Conservation (phyloP, 2,329 filamentous ascomycete species). For the Magnaporthiopsis incrustans region DNA sequence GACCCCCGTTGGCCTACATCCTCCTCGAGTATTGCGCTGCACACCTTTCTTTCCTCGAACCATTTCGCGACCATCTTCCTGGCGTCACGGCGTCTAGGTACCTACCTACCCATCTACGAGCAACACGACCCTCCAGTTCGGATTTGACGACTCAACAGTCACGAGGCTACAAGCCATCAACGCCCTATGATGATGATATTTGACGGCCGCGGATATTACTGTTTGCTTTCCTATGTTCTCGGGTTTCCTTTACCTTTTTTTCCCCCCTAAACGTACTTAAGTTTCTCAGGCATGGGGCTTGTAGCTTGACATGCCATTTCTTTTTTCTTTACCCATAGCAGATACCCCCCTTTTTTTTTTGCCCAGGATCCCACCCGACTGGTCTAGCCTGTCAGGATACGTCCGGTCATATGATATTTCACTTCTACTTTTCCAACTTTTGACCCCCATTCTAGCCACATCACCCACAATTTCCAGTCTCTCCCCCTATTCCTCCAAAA, state of each 20-base stretch:
- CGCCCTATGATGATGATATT: not conserved
- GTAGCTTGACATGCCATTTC: not conserved
- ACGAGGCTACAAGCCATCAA: not conserved
- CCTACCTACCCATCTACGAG: not conserved
- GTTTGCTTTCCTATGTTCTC: not conserved
- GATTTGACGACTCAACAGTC: not conserved
- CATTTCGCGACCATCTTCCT: not conserved
- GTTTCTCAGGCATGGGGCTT: not conserved
- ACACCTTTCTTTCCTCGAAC: not conserved
- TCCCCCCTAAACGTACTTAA: not conserved
- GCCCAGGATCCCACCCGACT: not conserved
- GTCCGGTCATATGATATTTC: not conserved
- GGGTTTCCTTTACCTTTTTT: not conserved
- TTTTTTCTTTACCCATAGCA: not conserved
- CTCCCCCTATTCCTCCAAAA: not conserved
- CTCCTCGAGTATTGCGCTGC: not conserved
- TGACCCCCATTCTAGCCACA: not conserved
- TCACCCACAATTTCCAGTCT: not conserved
- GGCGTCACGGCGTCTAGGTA: not conserved
- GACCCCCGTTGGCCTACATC: not conserved
- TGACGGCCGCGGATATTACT: not conserved
- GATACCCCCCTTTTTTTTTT: not conserved
- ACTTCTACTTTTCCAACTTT: not conserved
- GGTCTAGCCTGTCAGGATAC: not conserved
- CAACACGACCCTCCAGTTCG: not conserved